Evolutionary conservation across 352 stramenopile genomes (phyloP).

Genomic region (Phytophthora pini): DNA sequence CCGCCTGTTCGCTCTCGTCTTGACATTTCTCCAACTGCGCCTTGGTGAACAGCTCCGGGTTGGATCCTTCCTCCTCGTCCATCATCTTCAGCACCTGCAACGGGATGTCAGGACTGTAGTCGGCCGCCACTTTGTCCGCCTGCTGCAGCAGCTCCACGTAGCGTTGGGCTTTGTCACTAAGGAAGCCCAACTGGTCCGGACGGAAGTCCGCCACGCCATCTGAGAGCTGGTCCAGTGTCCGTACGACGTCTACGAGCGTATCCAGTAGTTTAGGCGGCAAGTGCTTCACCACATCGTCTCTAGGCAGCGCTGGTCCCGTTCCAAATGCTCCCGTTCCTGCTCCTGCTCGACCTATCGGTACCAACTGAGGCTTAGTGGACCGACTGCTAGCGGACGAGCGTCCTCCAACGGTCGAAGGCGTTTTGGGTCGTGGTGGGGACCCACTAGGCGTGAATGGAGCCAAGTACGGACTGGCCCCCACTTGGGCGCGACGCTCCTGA

Average conservation of each 20-base stretch:
- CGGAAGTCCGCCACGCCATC: slow-evolving; percentile 67
- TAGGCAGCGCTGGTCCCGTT: slow-evolving; percentile 37
- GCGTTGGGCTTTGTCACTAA: slow-evolving; percentile 60
- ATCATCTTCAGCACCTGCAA: slow-evolving; percentile 71
- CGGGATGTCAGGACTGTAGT: slow-evolving; percentile 67
- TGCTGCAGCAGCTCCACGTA: slow-evolving; percentile 72
- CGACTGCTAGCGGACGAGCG: slow-evolving; percentile 6
- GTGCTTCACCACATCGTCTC: slow-evolving; percentile 69
- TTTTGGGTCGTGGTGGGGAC: slow-evolving; percentile 63
- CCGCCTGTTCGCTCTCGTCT: slow-evolving; percentile 57
- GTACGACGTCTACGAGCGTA: slow-evolving; percentile 60
- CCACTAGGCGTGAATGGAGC: slow-evolving; percentile 73
- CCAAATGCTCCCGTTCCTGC: slow-evolving; percentile 14
- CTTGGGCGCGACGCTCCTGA: slow-evolving; percentile 65
- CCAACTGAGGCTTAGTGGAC: slow-evolving; percentile 59
- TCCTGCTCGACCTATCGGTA: slow-evolving; percentile 49
- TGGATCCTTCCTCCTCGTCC: slow-evolving; percentile 57
- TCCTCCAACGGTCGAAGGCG: slow-evolving; percentile 45
- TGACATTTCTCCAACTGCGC: slow-evolving; percentile 66
- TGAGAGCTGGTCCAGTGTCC: slow-evolving; percentile 73
- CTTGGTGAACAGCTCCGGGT: slow-evolving; percentile 77
- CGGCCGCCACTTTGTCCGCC: slow-evolving; percentile 45
- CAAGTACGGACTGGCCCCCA: slow-evolving; percentile 69
- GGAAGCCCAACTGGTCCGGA: slow-evolving; percentile 62
- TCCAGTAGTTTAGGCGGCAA: slow-evolving; percentile 64